Base-by-base conservation (phyloP, 106 monocot genomes). In the Acorus gramineus region DNA sequence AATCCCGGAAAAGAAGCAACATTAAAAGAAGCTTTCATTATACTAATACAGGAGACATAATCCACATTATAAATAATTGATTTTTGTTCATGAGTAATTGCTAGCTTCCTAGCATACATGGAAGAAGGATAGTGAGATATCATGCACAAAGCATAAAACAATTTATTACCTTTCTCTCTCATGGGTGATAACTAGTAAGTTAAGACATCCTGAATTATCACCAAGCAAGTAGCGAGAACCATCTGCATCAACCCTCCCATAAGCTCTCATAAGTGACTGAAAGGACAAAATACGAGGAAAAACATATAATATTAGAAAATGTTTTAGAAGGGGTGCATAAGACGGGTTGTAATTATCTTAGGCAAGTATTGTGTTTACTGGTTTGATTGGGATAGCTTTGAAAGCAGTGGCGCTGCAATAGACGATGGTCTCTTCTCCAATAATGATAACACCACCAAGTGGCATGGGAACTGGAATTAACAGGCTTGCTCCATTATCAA, bases 401-500 rank as follows among this genome's bases (percentile, higher is more conserved):
- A 91, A 98, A 52, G 79, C 62, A 75, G 66, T 76, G 60, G 79
- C 87, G 75, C 77, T 91, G 67, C 87, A 91, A 64, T 98, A 98
- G 4, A 98, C 96, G 14, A 91, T 85, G 7, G 91, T 91, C 77
- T 98, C 96, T 77, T 98, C 96, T n/a, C 96, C 96, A 65, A 98
- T 88, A 58, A 98, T 98, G 54, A 98, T 85, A 62, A 98, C 96
- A 72, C 96, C 96, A 70, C 96, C 96, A 58, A 98, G 79, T 63
- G 96, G 96, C 83, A 91, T 62, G 43, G 96, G 96, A 47, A 98
- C 96, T 56, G 96, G 91, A 52, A 98, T 98, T 52, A 98, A 57
- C 50, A 98, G 73, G 47, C 91, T 85, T 65, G 96, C 96, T 12
- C 96, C 96, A 81, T 91, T 91, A 64, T 98, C 96, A 60, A 98